Conservation (phyloP, 495 filamentous ascomycete genomes). For the Bombardia bombarda region DNA sequence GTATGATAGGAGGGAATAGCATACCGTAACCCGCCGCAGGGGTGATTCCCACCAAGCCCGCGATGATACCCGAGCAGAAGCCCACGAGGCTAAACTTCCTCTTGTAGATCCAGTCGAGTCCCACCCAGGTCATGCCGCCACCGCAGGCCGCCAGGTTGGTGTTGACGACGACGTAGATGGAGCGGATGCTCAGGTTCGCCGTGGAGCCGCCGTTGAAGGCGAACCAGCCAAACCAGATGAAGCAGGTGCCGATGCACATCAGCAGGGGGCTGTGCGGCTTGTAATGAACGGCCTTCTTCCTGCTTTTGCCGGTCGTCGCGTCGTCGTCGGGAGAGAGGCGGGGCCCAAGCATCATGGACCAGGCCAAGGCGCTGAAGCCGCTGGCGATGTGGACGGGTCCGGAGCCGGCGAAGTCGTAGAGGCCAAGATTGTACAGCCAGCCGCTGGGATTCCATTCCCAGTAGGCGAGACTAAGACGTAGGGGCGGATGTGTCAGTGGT, state of each 20-base stretch:
- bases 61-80: conserved; percentile 88
- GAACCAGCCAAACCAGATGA: conserved; percentile 97
- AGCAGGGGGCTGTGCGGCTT: conserved; percentile 92
- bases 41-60: conserved; percentile 78
- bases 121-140: conserved; percentile 70
- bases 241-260: conserved; percentile 83
- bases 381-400: conserved; percentile 84
- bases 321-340: conserved; percentile 5
- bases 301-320: conserved; percentile 36
- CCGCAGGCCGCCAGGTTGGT: conserved; percentile 80
- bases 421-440: conserved; percentile 67
- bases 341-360: conserved; percentile 69
- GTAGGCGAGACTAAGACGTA: conserved; percentile 61
- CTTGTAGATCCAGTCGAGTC: conserved; percentile 82
- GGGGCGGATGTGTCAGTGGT: conserved; percentile 11
- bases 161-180: conserved; percentile 90
- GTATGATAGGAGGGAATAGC: background rate
- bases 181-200: conserved; percentile 83
- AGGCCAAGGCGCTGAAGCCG: conserved; percentile 70
- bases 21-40: conserved; percentile 56
- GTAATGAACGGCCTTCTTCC: conserved; percentile 61
- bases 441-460: conserved; percentile 86
- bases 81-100: conserved; percentile 92
- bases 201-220: conserved; percentile 93
- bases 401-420: conserved; percentile 80